Conservation (phyloP, 768 basidiomycete genomes). For the Asterophora lycoperdoides region DNA sequence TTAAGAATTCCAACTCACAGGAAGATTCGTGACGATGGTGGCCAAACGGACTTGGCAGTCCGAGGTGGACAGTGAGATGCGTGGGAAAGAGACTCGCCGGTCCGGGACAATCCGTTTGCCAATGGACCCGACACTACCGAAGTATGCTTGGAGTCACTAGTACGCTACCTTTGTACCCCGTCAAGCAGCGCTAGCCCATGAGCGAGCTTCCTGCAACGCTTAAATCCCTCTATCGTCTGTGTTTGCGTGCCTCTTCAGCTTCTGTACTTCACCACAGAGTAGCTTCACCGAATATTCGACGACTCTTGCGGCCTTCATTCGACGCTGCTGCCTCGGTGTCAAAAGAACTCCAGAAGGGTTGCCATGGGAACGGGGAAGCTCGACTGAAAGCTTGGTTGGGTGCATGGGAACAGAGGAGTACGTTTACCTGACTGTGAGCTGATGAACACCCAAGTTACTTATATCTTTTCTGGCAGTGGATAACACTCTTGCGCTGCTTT, state of each 20-base stretch:
- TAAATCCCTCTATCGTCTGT: slow-evolving; percentile 56
- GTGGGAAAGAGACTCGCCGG: too few relatives aligned
- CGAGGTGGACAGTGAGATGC: too few relatives aligned
- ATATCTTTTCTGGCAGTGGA: slow-evolving; percentile 46
- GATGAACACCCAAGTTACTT: slow-evolving; percentile 2
- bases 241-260: slow-evolving; percentile 51
- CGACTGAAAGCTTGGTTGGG: slow-evolving; percentile 39
- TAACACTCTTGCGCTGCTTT: slow-evolving; percentile 56
- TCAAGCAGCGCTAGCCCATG: slow-evolving; percentile 2
- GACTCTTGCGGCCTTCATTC: slow-evolving; percentile 53
- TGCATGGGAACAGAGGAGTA: slow-evolving; percentile 56
- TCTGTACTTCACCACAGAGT: slow-evolving; percentile 51
- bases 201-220: slow-evolving; percentile 34
- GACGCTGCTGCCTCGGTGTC: slow-evolving; percentile 43
- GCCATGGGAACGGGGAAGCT: slow-evolving; percentile 23
- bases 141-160: too few relatives aligned
- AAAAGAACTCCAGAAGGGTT: slow-evolving; percentile 32
- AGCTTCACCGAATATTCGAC: slow-evolving; percentile 41
- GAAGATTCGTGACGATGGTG: too few relatives aligned
- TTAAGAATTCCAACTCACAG: too few relatives aligned
- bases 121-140: too few relatives aligned
- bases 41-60: too few relatives aligned
- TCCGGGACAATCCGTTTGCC: too few relatives aligned
- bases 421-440: slow-evolving; percentile 16
- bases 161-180: neutral